Evolutionary conservation across 2,329 filamentous ascomycete species (phyloP), one percentile per base, ranked within the genome.

Genomic region (Ceratocystiopsis brevicomis): DNA sequence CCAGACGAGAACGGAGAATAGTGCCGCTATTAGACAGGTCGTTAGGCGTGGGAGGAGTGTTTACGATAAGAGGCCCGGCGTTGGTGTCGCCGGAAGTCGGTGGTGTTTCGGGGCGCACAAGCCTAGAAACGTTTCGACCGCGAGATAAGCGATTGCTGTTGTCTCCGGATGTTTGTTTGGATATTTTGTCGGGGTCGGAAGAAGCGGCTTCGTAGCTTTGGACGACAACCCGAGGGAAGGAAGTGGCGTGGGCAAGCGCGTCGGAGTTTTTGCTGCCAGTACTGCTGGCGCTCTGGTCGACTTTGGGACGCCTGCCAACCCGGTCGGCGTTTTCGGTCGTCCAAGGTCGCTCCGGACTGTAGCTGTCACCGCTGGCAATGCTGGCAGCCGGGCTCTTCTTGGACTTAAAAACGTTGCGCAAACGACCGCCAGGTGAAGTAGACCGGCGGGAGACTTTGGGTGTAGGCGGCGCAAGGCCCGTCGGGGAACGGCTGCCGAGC

Each of bases 371-470:
- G 21, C 62, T 46, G n/a, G 42, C 36, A n/a, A 41, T 39, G 37
- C 45, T 49, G 8, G 45, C 56, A 45, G 61, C 66, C 25, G 58
- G 53, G 48, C 53, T 61, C 54, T 67, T 74, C 53, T 70, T 76
- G 38, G 67, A 63, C 46, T 63, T 71, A 53, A 90, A 84, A 13
- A 78, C 80, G 54, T 78, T 76, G 57, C 73, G 80, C 48, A 88
- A 64, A 54, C 77, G 82, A 53, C 76, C 73, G 42, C 71, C 75
- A 12, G 81, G 80, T 11, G 84, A 87, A 17, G 72, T 67, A 19
- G 75, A 75, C 25, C 25, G 25, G 47, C 80, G 71, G 51, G 69
- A 69, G 39, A 60, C 56, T 47, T 63, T 61, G 52, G 59, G 62
- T 50, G 53, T 54, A 40, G 62, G 64, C 44, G 58, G 61, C 51